Evolutionary conservation across 148 eudicot genomes (phyloP), one percentile per base, ranked within the genome.

Genomic region (Fallopia convolvulus): DNA sequence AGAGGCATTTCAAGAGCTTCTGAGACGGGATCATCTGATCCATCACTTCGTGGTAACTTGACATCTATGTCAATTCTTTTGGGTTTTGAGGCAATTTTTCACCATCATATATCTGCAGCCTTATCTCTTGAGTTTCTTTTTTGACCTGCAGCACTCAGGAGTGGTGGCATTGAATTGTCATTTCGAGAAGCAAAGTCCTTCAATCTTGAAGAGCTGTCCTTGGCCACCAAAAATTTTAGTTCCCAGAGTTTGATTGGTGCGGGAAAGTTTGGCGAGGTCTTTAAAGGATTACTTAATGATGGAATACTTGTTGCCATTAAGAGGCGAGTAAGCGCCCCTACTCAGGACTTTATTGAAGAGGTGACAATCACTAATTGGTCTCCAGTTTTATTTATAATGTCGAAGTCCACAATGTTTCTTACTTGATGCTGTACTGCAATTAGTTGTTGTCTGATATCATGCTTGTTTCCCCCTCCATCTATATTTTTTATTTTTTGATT

Each of bases 251-350:
- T 94, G 83, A 94, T 94, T 53, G 98, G 98, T 21, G 91, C 84
- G 80, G 98, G 98, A 70, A 94, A 94, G 86, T 94, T 94, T 79
- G 98, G 98, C 52, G 98, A 85, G 76, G 98, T 94, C 13, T 94
- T 89, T 71, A 92, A 94, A 87, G 98, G 97, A 40, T 83, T 92
- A 85, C 93, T 94, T 76, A 83, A 86, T 77, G 97, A 94, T 86
- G 98, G 98, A 76, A 85, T 87, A 83, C 89, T 94, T 61, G 98
- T 94, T 46, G 98, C 98, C 60, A 90, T 94, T 17, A 94, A 94
- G 79, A 92, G 82, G 85, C 88, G 97, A 81, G 70, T 80, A 77
- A 88, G 83, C 77, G 75, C 86, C 70, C 93, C 95, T 40, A 92
- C 81, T 82, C 94, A 82, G 75, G 95, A 92, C 72, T 94, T 94